phyloP scores from a whole-genome alignment of 345 rosid species.

The Melaleuca quinquenervia region DNA sequence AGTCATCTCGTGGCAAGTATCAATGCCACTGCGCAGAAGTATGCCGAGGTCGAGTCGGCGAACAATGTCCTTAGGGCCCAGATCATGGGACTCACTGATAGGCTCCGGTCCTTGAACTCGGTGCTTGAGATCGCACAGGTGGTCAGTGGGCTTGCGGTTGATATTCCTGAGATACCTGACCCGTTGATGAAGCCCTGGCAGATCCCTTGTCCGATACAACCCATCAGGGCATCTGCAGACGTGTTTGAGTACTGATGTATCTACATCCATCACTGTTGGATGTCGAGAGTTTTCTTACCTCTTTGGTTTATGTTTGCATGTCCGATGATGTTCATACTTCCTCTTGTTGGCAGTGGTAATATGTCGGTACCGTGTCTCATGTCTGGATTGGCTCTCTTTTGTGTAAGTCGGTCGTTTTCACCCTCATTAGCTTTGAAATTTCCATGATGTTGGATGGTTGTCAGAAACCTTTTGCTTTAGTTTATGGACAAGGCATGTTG shows the following conservation, averaged over 20 bases:
- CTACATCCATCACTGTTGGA: not conserved
- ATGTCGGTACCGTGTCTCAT: not conserved
- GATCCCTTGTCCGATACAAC: conserved; percentile 37
- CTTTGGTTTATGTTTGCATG: not conserved
- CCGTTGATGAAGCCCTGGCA: conserved; percentile 51
- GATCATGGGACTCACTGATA: conserved; percentile 49
- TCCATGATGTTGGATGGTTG: not conserved
- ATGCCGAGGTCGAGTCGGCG: conserved; percentile 33
- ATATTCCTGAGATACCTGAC: conserved; percentile 58
- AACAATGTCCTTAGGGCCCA: conserved; percentile 65
- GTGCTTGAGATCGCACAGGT: conserved; percentile 37
- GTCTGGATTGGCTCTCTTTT: not conserved
- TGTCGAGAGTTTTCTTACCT: not conserved
- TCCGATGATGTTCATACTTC: not conserved
- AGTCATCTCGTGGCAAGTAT: conserved; percentile 16
- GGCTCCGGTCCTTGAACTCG: conserved; percentile 34
- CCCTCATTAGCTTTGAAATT: not conserved
- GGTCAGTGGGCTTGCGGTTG: conserved; percentile 44
- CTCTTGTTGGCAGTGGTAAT: not conserved
- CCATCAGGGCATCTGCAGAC: conserved; percentile 41
- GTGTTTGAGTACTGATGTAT: conserved; percentile 26
- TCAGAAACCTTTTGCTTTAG: not conserved
- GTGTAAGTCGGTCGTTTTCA: not conserved
- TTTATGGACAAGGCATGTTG: not conserved
- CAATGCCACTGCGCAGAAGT: conserved; percentile 16